Evolutionary conservation across 305 asterid genomes (phyloP).

Genomic region (Fraxinus platypoda): DNA sequence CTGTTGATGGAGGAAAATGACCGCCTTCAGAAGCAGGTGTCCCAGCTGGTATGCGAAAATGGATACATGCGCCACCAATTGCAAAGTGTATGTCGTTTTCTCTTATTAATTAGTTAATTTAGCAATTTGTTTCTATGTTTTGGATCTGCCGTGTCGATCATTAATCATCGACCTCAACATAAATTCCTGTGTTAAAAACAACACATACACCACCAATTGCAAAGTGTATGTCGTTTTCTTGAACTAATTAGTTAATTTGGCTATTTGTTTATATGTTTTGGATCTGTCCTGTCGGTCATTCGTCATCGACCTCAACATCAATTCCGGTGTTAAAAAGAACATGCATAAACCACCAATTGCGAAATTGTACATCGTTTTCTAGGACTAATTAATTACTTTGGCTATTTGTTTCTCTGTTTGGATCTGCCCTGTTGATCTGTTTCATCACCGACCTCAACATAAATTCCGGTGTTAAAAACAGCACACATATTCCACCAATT

Average conservation of each 20-base stretch:
- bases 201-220: slow-evolving; percentile 72
- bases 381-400: background rate
- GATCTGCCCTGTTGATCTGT: background rate
- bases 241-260: background rate
- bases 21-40: slow-evolving; percentile 92
- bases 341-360: background rate
- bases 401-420: background rate
- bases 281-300: background rate
- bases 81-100: slow-evolving; percentile 55
- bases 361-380: background rate
- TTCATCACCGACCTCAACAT: background rate
- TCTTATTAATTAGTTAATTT: background rate
- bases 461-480: background rate
- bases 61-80: slow-evolving; percentile 89
- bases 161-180: background rate
- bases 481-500: slow-evolving; percentile 65
- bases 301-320: background rate
- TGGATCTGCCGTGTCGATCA: background rate
- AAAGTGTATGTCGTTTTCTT: slow-evolving; percentile 49
- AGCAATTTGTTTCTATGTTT: background rate
- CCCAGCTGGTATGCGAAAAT: slow-evolving; percentile 89
- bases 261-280: background rate
- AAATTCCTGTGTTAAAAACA: background rate
- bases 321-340: background rate
- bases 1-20: slow-evolving; percentile 96